Percentiles rank a stretch among this genome's conserved stretches.
These are phyloP conservation scores for Didymella lethalis DNA, from an alignment of 2,329 filamentous ascomycete species.

Conservation along the genomic window DNA sequence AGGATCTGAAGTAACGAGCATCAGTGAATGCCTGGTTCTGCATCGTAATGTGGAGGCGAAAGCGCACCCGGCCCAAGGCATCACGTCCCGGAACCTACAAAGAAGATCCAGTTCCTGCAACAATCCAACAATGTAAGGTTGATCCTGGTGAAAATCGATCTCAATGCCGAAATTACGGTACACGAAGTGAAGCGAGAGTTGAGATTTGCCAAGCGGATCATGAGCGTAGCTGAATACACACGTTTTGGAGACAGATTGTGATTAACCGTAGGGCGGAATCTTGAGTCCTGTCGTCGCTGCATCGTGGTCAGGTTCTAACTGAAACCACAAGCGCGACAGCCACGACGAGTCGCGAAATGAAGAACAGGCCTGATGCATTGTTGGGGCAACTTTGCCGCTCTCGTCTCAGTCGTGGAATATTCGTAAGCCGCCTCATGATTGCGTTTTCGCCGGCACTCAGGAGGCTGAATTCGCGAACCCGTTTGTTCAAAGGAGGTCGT, in stretches of 20 bases:
- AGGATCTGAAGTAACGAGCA: not conserved
- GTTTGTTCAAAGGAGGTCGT: not conserved
- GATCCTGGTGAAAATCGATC: constrained; percentile 4
- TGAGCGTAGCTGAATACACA: not conserved
- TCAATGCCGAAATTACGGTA: not conserved
- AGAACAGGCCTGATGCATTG: not conserved
- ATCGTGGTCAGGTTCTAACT: constrained; percentile 7
- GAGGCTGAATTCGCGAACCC: not conserved
- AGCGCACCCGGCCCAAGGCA: not conserved
- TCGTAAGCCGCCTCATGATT: not conserved
- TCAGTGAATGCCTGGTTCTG: not conserved
- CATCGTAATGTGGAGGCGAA: not conserved
- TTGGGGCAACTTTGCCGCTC: constrained; percentile 10
- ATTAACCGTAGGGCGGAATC: not conserved
- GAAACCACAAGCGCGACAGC: constrained; percentile 19
- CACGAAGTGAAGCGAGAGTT: not conserved
- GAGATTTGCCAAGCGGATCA: not conserved
- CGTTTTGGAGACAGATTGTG: constrained; percentile 1
- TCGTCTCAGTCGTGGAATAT: not conserved
- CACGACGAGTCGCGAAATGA: constrained; percentile 4
- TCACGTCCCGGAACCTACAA: constrained; percentile 1
- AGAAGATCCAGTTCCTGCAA: constrained; percentile 4
- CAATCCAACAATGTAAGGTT: constrained; percentile 1
- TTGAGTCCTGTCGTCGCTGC: constrained; percentile 2
- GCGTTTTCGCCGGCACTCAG: not conserved